These are phyloP conservation scores for Linum lewisii DNA, from an alignment of 345 rosid genomes.

Conservation along the genomic window DNA sequence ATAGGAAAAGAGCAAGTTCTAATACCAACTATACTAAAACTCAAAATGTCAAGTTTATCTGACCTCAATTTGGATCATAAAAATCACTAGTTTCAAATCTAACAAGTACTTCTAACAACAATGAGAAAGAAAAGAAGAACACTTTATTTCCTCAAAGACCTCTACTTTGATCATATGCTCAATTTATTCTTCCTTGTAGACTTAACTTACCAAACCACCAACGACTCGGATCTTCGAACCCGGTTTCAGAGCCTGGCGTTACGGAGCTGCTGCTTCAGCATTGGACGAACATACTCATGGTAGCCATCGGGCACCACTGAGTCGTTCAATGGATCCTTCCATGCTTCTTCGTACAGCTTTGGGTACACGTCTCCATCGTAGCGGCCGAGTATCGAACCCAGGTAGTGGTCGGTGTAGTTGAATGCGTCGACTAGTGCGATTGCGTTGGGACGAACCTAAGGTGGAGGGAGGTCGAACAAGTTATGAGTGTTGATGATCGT, in stretches of 20 bases:
- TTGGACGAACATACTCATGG: conserved; percentile 67
- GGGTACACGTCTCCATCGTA: conserved; percentile 95
- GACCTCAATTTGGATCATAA: too few relatives aligned
- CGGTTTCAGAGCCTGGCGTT: conserved; percentile 59
- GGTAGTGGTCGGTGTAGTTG: conserved; percentile 84
- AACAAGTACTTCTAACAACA: too few relatives aligned
- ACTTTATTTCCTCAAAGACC: too few relatives aligned
- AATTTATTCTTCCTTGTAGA: too few relatives aligned
- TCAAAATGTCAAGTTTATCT: too few relatives aligned
- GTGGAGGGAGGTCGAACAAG: not conserved
- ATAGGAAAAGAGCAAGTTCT: too few relatives aligned
- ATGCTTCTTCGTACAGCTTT: conserved; percentile 71
- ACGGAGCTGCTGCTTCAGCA: conserved; percentile 79
- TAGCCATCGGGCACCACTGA: conserved; percentile 89
- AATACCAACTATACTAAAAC: too few relatives aligned
- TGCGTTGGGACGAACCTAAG: conserved; percentile 87
- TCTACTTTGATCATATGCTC: too few relatives aligned
- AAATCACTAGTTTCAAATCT: too few relatives aligned
- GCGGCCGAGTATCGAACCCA: conserved; percentile 72
- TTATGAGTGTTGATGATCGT: not conserved
- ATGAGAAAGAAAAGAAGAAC: too few relatives aligned
- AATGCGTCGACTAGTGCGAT: conserved; percentile 83
- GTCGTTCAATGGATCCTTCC: conserved; percentile 95
- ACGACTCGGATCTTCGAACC: too few relatives aligned
- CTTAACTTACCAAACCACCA: not conserved